Evolutionary conservation across 805 yeast genomes (phyloP).

Genomic region (Saccharomycopsis microspora): DNA sequence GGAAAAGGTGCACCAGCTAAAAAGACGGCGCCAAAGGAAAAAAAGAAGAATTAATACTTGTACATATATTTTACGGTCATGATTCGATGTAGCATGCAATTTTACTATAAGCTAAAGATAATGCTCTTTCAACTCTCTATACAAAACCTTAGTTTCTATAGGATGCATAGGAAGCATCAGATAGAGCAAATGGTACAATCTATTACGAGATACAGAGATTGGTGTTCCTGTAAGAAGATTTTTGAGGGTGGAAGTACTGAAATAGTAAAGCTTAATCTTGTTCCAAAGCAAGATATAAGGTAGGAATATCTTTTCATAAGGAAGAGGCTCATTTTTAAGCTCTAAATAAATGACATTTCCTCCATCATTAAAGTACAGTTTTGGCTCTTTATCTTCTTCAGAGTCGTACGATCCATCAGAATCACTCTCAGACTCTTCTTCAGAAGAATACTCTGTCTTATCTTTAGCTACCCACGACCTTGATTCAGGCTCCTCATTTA

Average conservation of each 20-base stretch:
- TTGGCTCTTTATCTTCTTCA: neutral
- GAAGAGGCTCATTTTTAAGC: slow-evolving; percentile 35
- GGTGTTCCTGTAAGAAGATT: slow-evolving; percentile 34
- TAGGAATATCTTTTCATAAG: slow-evolving; percentile 32
- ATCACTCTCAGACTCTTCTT: neutral
- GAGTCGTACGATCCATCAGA: slow-evolving; percentile 1
- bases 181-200: slow-evolving; percentile 28
- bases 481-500: neutral
- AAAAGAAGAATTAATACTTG: slow-evolving; percentile 22
- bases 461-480: neutral
- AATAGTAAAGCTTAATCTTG: slow-evolving; percentile 30
- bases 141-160: neutral
- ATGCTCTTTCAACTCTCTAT: slow-evolving; percentile 2
- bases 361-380: slow-evolving; percentile 6
- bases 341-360: slow-evolving; percentile 18
- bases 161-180: slow-evolving; percentile 4
- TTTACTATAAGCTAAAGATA: neutral
- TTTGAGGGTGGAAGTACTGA: slow-evolving; percentile 29
- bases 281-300: slow-evolving; percentile 33
- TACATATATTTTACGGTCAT: neutral
- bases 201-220: slow-evolving; percentile 33
- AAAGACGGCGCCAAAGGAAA: slow-evolving; percentile 35
- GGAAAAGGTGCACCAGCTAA: slow-evolving; percentile 85
- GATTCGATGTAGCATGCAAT: neutral
- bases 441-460: no score